Evolutionary conservation across 495 filamentous ascomycete species (phyloP), one percentile per base, ranked within the genome.

Genomic region (Penicillium steckii): DNA sequence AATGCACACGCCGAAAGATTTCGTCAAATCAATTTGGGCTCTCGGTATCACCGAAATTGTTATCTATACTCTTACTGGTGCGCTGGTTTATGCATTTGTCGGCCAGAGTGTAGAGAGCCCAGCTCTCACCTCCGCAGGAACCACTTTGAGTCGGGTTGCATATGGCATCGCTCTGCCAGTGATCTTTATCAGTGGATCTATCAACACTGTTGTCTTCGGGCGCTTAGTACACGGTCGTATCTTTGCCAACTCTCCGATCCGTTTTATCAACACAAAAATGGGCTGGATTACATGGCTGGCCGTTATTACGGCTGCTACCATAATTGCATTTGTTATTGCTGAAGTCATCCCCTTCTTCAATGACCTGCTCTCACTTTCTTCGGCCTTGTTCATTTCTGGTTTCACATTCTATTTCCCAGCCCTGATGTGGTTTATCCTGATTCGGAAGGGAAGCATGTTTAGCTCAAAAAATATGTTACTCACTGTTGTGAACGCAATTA

Each of bases 141-240:
- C 61, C 4, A 21, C 77, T 0, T 63, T 92, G 1, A 80, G 84
- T 46, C 88, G 88, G 55, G 59, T 90, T 37, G 84, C 87, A 2
- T 92, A 84, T 56, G 88, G 87, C 7, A 65, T 91, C 44, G 88
- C 87, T 8, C 62, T 87, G 2, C 88, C 88, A 13, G 85, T 90
- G 46, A 85, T 89, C 62, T 85, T 87, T 65, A 86, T 76, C 66
- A 83, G 81, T 32, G 83, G 83, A 13, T 81, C 77, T 25, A 85
- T 85, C 70, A 84, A 84, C 65, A 80, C 78, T 13, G 78, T 77
- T 0, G 81, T 85, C n/a, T 74, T 80, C 23, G 77, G 57, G 19
- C 83, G 83, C 50, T 80, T 87, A 56, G 72, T 89, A 43, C 83
- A 84, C 54, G 79, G 79, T 29, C 76, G 83, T 12, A 56, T 83